Conservation (phyloP, 768 basidiomycete species). For the Tubosaeta sp. region DNA sequence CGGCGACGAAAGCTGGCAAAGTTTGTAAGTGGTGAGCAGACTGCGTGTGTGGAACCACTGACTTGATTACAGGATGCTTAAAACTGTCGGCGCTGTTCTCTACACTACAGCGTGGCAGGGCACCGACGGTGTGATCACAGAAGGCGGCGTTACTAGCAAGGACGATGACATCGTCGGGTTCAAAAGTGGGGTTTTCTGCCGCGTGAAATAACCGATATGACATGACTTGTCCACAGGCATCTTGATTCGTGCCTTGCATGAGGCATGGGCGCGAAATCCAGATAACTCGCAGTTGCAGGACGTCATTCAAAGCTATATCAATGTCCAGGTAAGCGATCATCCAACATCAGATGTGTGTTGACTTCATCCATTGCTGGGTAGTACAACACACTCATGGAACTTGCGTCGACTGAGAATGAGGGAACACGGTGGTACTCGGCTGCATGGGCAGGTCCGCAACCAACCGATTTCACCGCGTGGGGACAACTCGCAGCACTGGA, state of each 20-base stretch:
- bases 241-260: slow-evolving; percentile 45
- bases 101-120: slow-evolving; percentile 47
- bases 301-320: slow-evolving; percentile 45
- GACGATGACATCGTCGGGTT: slow-evolving; percentile 45
- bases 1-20: slow-evolving; percentile 38
- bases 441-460: slow-evolving; percentile 7
- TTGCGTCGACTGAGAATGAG: slow-evolving; percentile 1
- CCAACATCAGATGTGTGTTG: too few relatives aligned
- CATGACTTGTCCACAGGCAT: slow-evolving; percentile 26
- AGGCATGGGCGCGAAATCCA: slow-evolving; percentile 40
- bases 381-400: slow-evolving; percentile 10
- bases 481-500: slow-evolving; percentile 13
- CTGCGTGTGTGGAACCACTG: neutral
- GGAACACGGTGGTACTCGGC: slow-evolving; percentile 7
- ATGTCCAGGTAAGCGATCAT: slow-evolving; percentile 41
- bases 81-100: slow-evolving; percentile 37
- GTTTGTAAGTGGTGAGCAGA: slow-evolving; percentile 30
- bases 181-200: slow-evolving; percentile 35
- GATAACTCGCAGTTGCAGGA: slow-evolving; percentile 35
- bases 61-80: slow-evolving; percentile 29
- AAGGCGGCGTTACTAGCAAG: slow-evolving; percentile 36
- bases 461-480: slow-evolving; percentile 2
- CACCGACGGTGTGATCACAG: slow-evolving; percentile 47
- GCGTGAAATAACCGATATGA: neutral
- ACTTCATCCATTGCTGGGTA: neutral